Conservation (phyloP, 768 basidiomycete genomes). For the Collybia mongolica region DNA sequence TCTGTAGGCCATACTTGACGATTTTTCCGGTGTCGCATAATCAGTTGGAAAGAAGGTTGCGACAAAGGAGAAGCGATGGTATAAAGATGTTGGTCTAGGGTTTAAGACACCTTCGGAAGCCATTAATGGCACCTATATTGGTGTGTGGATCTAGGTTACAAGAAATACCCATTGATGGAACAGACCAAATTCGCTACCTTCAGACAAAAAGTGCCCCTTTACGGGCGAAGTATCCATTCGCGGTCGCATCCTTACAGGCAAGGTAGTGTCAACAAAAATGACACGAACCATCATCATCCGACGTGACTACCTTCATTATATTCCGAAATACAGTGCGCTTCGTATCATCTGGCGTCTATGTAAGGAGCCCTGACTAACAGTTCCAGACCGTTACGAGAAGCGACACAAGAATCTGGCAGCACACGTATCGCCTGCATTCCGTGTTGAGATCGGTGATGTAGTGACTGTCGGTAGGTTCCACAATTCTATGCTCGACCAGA, state of each 20-base stretch:
- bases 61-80: slow-evolving; percentile 97
- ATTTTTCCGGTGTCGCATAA: slow-evolving; percentile 7
- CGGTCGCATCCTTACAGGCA: slow-evolving; percentile 97
- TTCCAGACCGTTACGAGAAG: slow-evolving; percentile 93
- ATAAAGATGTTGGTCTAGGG: slow-evolving; percentile 96
- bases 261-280: slow-evolving; percentile 99
- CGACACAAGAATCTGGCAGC: slow-evolving; percentile 98
- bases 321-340: slow-evolving; percentile 95
- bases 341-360: neutral
- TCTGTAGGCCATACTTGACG: neutral
- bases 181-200: neutral
- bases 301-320: slow-evolving; percentile 91
- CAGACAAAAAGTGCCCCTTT: slow-evolving; percentile 99
- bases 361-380: slow-evolving; percentile 5
- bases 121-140: slow-evolving; percentile 94
- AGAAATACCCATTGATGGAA: neutral
- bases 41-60: slow-evolving; percentile 87
- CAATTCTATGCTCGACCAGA: neutral
- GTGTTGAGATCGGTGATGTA: slow-evolving; percentile 89
- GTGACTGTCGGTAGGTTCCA: slow-evolving; percentile 87
- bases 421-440: slow-evolving; percentile 98
- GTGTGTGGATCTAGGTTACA: slow-evolving; percentile 45
- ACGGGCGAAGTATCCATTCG: slow-evolving; percentile 96
- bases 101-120: slow-evolving; percentile 97
- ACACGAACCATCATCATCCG: slow-evolving; percentile 98